These are phyloP conservation scores for Letharia columbiana DNA, from an alignment of 495 filamentous ascomycete genomes.

Conservation along the genomic window DNA sequence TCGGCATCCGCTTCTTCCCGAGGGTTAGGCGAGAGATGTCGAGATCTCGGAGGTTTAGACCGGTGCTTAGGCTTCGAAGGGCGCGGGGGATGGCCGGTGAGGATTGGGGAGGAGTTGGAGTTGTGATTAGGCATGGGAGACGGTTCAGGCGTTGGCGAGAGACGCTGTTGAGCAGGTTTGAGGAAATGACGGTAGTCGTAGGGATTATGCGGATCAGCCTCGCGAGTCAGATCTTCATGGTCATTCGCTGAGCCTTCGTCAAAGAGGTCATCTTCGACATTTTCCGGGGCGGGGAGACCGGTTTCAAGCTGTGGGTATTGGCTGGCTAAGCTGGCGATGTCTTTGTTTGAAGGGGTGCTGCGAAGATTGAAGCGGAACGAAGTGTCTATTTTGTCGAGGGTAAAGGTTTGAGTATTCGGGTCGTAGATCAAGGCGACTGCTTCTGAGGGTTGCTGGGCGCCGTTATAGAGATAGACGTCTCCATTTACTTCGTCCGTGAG, in stretches of 20 bases:
- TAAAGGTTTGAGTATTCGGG: conserved; percentile 40
- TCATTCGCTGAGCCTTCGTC: conserved; percentile 35
- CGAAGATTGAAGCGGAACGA: conserved; percentile 51
- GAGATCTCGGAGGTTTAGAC: conserved; percentile 4
- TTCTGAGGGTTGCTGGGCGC: conserved; percentile 40
- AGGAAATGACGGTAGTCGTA: conserved; percentile 55
- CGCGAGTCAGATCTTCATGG: conserved; percentile 33
- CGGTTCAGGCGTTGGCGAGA: conserved; percentile 19
- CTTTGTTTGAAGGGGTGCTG: conserved; percentile 39
- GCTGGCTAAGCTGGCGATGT: conserved; percentile 37
- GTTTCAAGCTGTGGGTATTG: conserved; percentile 42
- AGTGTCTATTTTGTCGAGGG: conserved; percentile 43
- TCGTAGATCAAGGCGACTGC: conserved; percentile 47
- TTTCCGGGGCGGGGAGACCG: conserved; percentile 32
- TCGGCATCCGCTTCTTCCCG: conserved; percentile 21
- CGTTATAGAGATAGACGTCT: conserved; percentile 43
- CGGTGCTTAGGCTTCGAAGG: conserved; percentile 13
- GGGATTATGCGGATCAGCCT: conserved; percentile 45
- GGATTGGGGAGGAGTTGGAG: conserved; percentile 7
- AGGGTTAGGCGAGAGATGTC: conserved; percentile 15
- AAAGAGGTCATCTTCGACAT: conserved; percentile 34
- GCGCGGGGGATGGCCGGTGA: not conserved
- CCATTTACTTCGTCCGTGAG: conserved; percentile 42
- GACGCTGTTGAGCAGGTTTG: conserved; percentile 9
- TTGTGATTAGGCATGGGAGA: conserved; percentile 17